Evolutionary conservation across 345 rosid genomes (phyloP).

Genomic region (Salix caprea): DNA sequence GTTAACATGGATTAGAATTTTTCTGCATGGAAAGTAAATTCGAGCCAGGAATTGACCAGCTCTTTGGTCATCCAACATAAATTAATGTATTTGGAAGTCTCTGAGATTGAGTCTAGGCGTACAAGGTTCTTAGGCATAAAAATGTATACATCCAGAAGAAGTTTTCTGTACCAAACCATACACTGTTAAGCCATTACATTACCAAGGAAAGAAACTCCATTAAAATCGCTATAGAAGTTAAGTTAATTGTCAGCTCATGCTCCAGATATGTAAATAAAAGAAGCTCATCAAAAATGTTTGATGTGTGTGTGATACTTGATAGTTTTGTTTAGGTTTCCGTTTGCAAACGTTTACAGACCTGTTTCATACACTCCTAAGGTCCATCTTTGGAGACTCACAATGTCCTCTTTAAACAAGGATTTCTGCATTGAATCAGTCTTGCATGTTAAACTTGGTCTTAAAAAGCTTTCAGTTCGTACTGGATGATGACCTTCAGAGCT

Average conservation of each 20-base stretch:
- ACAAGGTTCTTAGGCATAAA: background rate
- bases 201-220: background rate
- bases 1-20: background rate
- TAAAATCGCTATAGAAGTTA: background rate
- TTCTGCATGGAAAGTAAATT: background rate
- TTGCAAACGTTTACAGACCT: background rate
- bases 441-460: background rate
- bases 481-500: background rate
- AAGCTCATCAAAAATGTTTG: background rate
- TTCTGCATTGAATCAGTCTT: no score
- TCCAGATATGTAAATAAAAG: background rate
- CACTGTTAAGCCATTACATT: background rate
- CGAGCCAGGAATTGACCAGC: background rate
- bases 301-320: background rate
- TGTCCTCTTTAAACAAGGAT: background rate
- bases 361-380: background rate
- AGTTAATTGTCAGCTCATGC: background rate
- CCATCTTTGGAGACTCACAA: background rate
- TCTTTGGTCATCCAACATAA: background rate
- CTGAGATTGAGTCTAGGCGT: background rate
- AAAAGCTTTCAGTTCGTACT: background rate
- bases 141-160: background rate
- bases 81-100: background rate
- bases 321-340: background rate
- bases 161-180: background rate